phyloP scores from a whole-genome alignment of 108 stramenopile species.

The Pseudonitzschia delicatissima region DNA sequence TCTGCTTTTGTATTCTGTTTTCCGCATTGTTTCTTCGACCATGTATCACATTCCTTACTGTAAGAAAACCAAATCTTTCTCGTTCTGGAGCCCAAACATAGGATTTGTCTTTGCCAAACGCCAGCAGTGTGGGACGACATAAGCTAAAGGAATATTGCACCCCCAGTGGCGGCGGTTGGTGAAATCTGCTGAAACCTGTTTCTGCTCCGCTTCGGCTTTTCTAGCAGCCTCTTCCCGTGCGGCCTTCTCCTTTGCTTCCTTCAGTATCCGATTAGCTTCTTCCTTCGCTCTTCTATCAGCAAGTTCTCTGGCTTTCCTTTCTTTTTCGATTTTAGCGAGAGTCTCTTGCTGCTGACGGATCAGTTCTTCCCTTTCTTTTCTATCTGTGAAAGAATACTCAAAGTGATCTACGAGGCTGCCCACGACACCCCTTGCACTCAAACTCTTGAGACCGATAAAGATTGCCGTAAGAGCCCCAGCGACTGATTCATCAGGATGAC shows the following conservation, averaged over 20 bases:
- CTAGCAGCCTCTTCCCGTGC: not conserved
- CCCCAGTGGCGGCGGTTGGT: constrained; percentile 13
- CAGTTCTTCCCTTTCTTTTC: constrained; percentile 13
- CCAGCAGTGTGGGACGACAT: constrained; percentile 16
- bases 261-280: constrained; percentile 12
- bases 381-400: constrained; percentile 25
- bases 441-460: not conserved
- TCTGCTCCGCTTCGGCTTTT: constrained; percentile 2
- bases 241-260: constrained; percentile 1
- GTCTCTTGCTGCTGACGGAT: not conserved
- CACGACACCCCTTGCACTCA: not conserved
- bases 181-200: not conserved
- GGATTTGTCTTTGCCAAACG: constrained; percentile 21
- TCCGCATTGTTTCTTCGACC: no score
- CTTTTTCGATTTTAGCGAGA: constrained; percentile 4
- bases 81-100: constrained; percentile 14
- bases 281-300: constrained; percentile 7
- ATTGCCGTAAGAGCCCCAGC: constrained; percentile 16
- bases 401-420: constrained; percentile 2
- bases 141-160: constrained; percentile 28
- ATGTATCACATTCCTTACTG: no score
- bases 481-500: constrained; percentile 20
- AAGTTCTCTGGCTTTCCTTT: constrained; percentile 6
- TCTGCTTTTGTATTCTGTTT: no score
- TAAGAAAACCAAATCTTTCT: constrained; percentile 22